These are phyloP conservation scores for Scheffersomyces ergatensis DNA, from an alignment of 805 yeast species.

Conservation along the genomic window DNA sequence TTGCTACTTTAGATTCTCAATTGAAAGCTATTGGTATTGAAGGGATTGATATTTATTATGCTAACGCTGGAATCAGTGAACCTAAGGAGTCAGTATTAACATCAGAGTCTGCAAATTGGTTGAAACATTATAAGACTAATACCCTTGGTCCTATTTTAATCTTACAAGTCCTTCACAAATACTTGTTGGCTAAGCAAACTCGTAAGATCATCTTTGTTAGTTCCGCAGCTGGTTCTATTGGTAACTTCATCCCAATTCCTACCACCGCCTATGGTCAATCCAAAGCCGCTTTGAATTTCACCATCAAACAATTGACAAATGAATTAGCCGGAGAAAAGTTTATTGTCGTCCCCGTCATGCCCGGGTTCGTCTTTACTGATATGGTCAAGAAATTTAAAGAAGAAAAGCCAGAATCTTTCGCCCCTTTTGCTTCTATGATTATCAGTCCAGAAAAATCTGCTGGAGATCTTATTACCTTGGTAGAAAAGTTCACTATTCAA, in stretches of 20 bases:
- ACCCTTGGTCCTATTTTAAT: neutral
- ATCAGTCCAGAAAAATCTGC: too few species aligned
- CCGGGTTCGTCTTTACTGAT: too few species aligned
- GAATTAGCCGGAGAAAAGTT: too few species aligned
- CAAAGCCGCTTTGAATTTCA: slow-evolving; percentile 34
- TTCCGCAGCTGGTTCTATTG: neutral
- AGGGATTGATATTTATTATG: neutral
- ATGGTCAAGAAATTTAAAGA: too few species aligned
- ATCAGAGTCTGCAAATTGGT: neutral
- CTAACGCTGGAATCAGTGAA: neutral
- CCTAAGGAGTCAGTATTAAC: neutral
- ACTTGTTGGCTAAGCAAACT: neutral
- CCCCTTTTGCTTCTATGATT: too few species aligned
- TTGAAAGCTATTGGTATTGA: neutral
- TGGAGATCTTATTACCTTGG: too few species aligned
- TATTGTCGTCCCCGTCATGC: too few species aligned
- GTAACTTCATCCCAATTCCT: too few species aligned
- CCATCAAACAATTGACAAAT: slow-evolving; percentile 18
- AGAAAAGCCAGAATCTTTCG: too few species aligned
- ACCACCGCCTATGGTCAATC: slow-evolving; percentile 38
- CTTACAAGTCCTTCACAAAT: neutral
- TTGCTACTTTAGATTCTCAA: neutral
- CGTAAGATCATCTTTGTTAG: neutral
- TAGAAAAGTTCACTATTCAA: too few species aligned
- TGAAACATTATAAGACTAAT: neutral